Conservation (phyloP, 768 basidiomycete genomes). For the Collybiopsis luxurians region DNA sequence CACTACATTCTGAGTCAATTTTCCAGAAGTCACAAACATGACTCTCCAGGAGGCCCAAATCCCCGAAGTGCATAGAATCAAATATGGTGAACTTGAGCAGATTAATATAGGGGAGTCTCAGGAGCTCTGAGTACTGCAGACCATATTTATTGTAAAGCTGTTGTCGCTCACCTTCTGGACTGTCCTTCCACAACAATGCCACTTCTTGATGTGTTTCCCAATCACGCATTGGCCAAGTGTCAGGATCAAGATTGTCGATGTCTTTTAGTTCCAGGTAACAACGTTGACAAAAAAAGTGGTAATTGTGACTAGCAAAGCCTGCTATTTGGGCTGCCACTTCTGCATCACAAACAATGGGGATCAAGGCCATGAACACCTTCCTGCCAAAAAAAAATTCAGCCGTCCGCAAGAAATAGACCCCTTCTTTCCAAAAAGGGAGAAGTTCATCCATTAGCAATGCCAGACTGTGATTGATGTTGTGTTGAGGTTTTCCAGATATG, state of each 20-base stretch:
- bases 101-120: conserved; percentile 35
- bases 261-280: conserved; percentile 4
- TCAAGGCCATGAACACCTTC: conserved; percentile 23
- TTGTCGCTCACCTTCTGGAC: conserved; percentile 5
- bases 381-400: conserved; percentile 18
- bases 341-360: conserved; percentile 34
- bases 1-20: conserved; percentile 8
- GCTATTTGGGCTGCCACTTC: conserved; percentile 24
- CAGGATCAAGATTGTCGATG: conserved; percentile 15
- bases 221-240: conserved; percentile 11
- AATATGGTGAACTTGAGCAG: conserved; percentile 24
- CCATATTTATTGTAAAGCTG: conserved; percentile 19
- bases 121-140: conserved; percentile 26
- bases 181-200: conserved; percentile 17
- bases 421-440: conserved; percentile 28
- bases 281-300: conserved; percentile 3
- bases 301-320: conserved; percentile 13
- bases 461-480: conserved; percentile 33
- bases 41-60: conserved; percentile 24
- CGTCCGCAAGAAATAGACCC: no score
- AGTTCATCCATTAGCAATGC: conserved; percentile 33
- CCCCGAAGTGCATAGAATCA: conserved; percentile 38
- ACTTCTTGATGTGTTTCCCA: conserved; percentile 9
- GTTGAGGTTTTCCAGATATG: conserved; percentile 35
- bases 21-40: conserved; percentile 22